A percentile compares a stretch with the other conserved stretches of the same genome.
phyloP scores from a whole-genome alignment of 495 filamentous ascomycete genomes.

The Penicillium angulare region DNA sequence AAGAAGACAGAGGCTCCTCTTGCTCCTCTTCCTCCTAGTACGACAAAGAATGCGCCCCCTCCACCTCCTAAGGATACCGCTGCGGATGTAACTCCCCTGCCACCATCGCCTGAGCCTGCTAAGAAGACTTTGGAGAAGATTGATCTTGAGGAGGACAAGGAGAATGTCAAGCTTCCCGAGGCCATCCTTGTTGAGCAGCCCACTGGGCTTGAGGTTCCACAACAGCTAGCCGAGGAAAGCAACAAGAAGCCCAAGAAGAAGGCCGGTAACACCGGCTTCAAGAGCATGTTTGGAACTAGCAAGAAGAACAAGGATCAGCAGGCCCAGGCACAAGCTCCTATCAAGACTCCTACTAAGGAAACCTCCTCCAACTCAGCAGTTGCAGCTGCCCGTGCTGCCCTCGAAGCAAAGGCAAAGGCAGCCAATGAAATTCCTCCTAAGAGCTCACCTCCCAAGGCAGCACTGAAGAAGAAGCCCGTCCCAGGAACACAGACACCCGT shows the following conservation, averaged over 20 bases:
- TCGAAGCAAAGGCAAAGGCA: slow-evolving; percentile 42
- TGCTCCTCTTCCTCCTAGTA: slow-evolving; percentile 10
- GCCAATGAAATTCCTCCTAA: slow-evolving; percentile 28
- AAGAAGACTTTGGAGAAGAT: slow-evolving; percentile 13
- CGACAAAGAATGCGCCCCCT: slow-evolving; percentile 15
- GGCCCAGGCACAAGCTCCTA: slow-evolving; percentile 12
- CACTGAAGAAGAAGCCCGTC: slow-evolving; percentile 37
- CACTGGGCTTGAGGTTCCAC: slow-evolving; percentile 21
- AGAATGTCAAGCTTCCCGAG: slow-evolving; percentile 18
- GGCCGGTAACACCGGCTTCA: slow-evolving; percentile 42
- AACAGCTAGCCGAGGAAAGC: slow-evolving; percentile 33
- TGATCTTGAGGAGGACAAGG: slow-evolving; percentile 11
- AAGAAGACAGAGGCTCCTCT: slow-evolving; percentile 16
- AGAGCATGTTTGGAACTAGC: slow-evolving; percentile 44
- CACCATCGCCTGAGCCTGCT: slow-evolving; percentile 28
- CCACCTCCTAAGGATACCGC: slow-evolving; percentile 23
- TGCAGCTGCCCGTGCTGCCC: slow-evolving; percentile 52
- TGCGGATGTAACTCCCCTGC: slow-evolving; percentile 29
- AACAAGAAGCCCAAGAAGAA: slow-evolving; percentile 50
- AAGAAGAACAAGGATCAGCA: slow-evolving; percentile 42
- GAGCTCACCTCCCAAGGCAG: slow-evolving; percentile 22
- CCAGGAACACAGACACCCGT: slow-evolving; percentile 19
- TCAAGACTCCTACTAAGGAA: slow-evolving; percentile 37
- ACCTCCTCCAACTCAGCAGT: slow-evolving; percentile 30
- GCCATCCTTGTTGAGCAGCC: slow-evolving; percentile 22